Evolutionary conservation across 129 eudicot species (phyloP).

Genomic region (Flaveria ramosissima): DNA sequence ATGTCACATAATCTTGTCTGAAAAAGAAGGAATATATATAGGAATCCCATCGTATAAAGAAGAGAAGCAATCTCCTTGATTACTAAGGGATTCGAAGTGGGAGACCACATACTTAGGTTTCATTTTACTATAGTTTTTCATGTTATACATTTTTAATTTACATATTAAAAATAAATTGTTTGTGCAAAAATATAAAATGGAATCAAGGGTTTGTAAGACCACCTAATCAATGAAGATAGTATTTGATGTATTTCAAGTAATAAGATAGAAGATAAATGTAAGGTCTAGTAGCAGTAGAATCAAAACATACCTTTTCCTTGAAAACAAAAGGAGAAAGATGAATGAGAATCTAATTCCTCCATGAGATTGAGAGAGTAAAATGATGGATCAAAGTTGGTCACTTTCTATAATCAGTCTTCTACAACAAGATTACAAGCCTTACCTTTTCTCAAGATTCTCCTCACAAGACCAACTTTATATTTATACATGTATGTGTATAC

Average conservation of each 20-base stretch:
- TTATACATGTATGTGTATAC: not conserved
- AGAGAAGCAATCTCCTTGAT: constrained; percentile 5
- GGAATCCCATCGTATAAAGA: not conserved
- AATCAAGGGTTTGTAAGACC: not conserved
- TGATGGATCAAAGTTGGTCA: constrained; percentile 49
- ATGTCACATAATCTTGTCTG: too few relatives aligned
- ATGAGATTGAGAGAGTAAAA: constrained; percentile 10
- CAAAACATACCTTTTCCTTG: constrained; percentile 43
- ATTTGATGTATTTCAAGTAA: too few relatives aligned
- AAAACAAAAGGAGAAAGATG: constrained; percentile 47
- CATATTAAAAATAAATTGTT: too few relatives aligned
- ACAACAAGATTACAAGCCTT: constrained; percentile 43
- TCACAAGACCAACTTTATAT: not conserved
- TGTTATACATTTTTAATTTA: not conserved
- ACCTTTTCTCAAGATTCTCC: constrained; percentile 42
- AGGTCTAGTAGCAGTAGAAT: constrained; percentile 31
- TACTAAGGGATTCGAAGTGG: constrained; percentile 7
- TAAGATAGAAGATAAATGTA: not conserved
- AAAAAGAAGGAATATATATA: constrained; percentile 13
- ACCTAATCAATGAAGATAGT: not conserved
- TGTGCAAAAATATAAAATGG: not conserved
- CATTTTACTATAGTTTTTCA: not conserved
- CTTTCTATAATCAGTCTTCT: constrained; percentile 51
- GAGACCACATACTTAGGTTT: not conserved
- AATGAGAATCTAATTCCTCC: constrained; percentile 45